Evolutionary conservation across 2,329 filamentous ascomycete genomes (phyloP), one percentile per base, ranked within the genome.

Genomic region (Colletotrichum echinochloae): DNA sequence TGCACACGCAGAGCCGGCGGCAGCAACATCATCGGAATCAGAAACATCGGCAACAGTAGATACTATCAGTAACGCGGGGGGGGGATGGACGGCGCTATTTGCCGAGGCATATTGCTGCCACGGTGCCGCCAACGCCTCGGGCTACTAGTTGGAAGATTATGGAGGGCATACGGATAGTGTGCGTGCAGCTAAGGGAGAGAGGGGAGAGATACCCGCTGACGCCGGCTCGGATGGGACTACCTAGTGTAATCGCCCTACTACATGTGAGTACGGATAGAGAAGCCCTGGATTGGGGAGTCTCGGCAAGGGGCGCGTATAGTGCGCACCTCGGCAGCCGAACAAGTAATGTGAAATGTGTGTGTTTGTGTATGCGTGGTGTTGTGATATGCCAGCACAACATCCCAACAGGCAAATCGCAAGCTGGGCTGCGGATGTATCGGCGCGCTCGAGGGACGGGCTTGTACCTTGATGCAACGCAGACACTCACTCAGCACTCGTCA

Each of bases 351-450:
- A n/a, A n/a, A n/a, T 51, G 33, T 16, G 46, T 49, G 46, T 26
- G 37, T 20, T 14, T 41, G 39, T 41, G 39, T 6, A 14, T 41
- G 39, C 20, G 48, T 61, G 55, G 62, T 70, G 66, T 70, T 70
- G 49, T 70, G 67, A 57, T 56, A 46, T 70, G 67, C 67, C 67
- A 70, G 37, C 67, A 56, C 63, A 70, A 66, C 56, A 61, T 11
- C 60, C 54, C 37, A 54, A 65, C 54, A 59, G 26, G 30, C 51
- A 54, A 41, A 51, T 51, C 48, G 49, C 63, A 65, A 46, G 48
- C 66, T 69, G 61, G 37, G 55, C 48, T 54, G 55, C 39, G 46
- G 46, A 56, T 59, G 66, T 56, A 65, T 52, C 37, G 28, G 23
- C 41, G 39, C 18, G n/a, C 56, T 41, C 39, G n/a, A 12, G 23